Evolutionary conservation across 176 grass and related monocot species (phyloP).

Genomic region (Avena sativa): DNA sequence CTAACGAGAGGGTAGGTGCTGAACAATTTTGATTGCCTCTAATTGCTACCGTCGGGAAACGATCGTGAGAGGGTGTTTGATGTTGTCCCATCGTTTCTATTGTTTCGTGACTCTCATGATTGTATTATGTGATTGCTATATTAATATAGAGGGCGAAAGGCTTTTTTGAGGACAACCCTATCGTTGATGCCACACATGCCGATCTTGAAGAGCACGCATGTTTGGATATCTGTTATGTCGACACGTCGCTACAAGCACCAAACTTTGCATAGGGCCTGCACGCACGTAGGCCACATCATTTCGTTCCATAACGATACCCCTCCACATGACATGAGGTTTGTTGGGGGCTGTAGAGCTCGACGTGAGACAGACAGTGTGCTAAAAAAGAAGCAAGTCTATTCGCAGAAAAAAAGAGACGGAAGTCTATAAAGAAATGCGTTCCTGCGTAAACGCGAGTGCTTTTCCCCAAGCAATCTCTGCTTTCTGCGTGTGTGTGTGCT

Average conservation of each 20-base stretch:
- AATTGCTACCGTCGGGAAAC: no score
- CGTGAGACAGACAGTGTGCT: not conserved
- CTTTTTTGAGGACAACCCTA: no score
- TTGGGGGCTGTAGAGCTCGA: not conserved
- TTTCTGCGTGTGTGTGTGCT: constrained; percentile 18
- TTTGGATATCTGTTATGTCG: not conserved
- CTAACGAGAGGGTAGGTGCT: no score
- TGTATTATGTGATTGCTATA: no score
- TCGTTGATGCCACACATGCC: not conserved
- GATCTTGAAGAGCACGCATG: not conserved
- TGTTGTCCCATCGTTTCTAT: no score
- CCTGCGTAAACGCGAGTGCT: not conserved
- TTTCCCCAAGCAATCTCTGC: constrained; percentile 14
- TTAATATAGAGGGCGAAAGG: no score
- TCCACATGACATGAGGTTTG: not conserved
- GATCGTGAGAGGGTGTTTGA: no score
- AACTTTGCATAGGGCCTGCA: constrained; percentile 5
- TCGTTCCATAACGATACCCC: not conserved
- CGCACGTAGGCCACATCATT: constrained; percentile 15
- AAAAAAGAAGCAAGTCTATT: not conserved
- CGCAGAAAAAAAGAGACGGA: no score
- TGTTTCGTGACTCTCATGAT: no score
- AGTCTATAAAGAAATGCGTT: not conserved
- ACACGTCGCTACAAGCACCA: not conserved
- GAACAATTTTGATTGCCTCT: no score